Evolutionary conservation across 768 basidiomycete species (phyloP).

Genomic region (Hortiboletus flavorubellus): DNA sequence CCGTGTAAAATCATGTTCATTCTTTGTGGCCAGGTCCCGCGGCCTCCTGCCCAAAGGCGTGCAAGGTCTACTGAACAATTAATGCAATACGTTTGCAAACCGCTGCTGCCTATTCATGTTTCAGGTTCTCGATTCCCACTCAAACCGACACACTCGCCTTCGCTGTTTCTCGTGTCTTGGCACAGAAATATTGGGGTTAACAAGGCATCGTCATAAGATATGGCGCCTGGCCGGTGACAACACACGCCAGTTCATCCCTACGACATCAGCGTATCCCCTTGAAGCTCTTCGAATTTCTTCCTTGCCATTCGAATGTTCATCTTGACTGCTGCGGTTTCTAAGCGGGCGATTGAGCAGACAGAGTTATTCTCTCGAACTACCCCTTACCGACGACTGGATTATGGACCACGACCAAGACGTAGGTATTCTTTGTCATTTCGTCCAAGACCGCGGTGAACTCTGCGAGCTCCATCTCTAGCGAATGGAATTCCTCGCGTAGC

Average conservation of each 20-base stretch:
- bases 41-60: background rate
- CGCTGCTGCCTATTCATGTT: background rate
- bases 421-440: constrained; percentile 91
- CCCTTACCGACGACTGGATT: constrained; percentile 80
- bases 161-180: background rate
- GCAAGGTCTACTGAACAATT: background rate
- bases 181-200: background rate
- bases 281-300: constrained; percentile 85
- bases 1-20: background rate
- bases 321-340: constrained; percentile 85
- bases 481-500: constrained; percentile 79
- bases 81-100: background rate
- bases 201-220: background rate
- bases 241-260: constrained; percentile 11
- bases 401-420: constrained; percentile 85
- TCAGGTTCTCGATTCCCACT: background rate
- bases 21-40: background rate
- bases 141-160: background rate
- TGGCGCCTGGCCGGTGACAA: background rate
- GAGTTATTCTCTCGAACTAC: background rate
- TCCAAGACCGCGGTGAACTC: constrained; percentile 90
- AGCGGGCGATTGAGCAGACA: background rate
- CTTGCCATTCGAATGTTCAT: constrained; percentile 87
- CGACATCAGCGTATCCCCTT: constrained; percentile 57
- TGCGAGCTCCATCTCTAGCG: constrained; percentile 80